Evolutionary conservation across 2,329 filamentous ascomycete genomes (phyloP), one percentile per base, ranked within the genome.

Genomic region (Stachybotrys elegans): DNA sequence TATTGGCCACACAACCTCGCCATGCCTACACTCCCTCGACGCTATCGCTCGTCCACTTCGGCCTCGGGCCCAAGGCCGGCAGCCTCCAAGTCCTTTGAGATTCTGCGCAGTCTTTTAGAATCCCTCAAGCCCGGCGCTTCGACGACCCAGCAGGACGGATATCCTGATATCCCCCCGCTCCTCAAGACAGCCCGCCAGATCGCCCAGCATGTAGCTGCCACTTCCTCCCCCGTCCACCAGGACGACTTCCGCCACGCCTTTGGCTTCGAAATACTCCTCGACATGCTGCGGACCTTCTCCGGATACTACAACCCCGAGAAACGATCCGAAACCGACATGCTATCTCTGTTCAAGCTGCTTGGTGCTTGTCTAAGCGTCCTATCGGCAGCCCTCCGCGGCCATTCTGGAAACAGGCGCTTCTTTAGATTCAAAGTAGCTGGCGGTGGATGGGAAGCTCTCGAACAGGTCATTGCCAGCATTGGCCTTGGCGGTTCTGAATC

Each of bases 391-490:
- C 76, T 98, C 51, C 79, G 81, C 43, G 81, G 82, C 37, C 90
- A 97, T 63, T 76, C 84, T 38, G 92, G 91, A 17, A 98, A 97
- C 66, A 79, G 84, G 57, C 81, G 87, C 54, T 96, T 92, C 69
- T 97, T 97, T 61, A 79, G 81, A 46, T 83, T 82, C 52, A 76
- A 81, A 52, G 81, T 94, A 22, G 79, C 87, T 46, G 83, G 80
- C 19, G 86, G 84, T 45, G 90, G 92, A 4, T 95, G 89, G 84
- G 75, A 82, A 51, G 79, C 82, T 7, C 63, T 96, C 43, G 84
- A 93, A 57, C 79, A 87, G 58, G 79, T 79, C 6, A 76, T 91
- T 67, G 79, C 78, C 49, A 81, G 80, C 61, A 81, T 83, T 62
- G 79, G 85, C 25, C 67, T 82, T 43, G 74, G 84, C 43, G 78